Evolutionary conservation across 23 red algal species (phyloP).

Genomic region (Gracilaria domingensis): DNA sequence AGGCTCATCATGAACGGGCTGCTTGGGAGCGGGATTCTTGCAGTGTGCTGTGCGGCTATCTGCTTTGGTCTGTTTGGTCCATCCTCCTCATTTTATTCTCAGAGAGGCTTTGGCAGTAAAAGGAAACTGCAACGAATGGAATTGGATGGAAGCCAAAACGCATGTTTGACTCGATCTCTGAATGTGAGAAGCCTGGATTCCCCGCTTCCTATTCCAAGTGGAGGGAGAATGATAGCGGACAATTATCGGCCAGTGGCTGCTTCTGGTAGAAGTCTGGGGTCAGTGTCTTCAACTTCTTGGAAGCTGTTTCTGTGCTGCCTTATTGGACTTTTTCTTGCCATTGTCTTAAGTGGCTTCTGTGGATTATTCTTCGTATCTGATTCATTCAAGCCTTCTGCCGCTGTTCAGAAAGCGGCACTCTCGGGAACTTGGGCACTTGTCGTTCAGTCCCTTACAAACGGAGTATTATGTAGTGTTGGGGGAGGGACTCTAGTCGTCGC

Average conservation of each 20-base stretch:
- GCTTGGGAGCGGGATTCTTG: constrained; percentile 13
- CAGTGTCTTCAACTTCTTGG: constrained; percentile 41
- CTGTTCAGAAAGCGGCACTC: constrained; percentile 1
- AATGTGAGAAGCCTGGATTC: constrained; percentile 1
- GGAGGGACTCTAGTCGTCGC: constrained; percentile 51
- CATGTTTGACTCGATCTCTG: constrained; percentile 3
- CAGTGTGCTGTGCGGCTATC: constrained; percentile 24
- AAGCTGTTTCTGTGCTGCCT: constrained; percentile 60
- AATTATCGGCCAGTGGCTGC: constrained; percentile 60
- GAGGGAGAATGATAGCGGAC: constrained; percentile 39
- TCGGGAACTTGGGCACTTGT: constrained; percentile 44
- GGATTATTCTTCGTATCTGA: constrained; percentile 55
- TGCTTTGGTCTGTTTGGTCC: constrained; percentile 65
- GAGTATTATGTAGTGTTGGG: constrained; percentile 56
- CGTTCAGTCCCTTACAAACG: constrained; percentile 49
- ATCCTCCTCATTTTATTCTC: constrained; percentile 49
- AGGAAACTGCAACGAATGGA: constrained; percentile 25
- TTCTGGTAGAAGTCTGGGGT: constrained; percentile 32
- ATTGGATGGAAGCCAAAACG: constrained; percentile 10
- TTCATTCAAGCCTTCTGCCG: constrained; percentile 3
- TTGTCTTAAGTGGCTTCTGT: constrained; percentile 37
- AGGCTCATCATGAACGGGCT: constrained; percentile 10
- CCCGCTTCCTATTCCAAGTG: constrained; percentile 47
- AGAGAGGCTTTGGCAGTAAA: constrained; percentile 28
- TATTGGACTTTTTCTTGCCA: constrained; percentile 30